Base-by-base conservation (phyloP, 2,329 filamentous ascomycete genomes). In the Aspergillus bombycis region DNA sequence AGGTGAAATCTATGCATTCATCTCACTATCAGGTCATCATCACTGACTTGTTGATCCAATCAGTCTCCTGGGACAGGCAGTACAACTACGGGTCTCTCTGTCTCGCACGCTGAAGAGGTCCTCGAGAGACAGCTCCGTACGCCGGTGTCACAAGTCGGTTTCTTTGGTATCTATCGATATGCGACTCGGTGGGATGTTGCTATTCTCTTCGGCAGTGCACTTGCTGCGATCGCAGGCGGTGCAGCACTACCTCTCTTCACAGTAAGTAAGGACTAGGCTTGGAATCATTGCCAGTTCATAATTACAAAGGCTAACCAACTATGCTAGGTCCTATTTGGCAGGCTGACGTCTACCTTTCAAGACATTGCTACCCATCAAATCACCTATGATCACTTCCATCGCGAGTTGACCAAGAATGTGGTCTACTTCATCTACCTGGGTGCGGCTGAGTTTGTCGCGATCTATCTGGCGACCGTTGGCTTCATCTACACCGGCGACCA, bases 401-500 rank as follows among this genome's bases (percentile, higher is more conserved):
- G 78, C 57, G 80, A 86, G 65, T 81, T 95, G 70, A 79, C 80
- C 14, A 80, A 82, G 41, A 84, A 89, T 70, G 89, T 92, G 19
- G 79, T 94, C 46, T 95, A 95, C 78, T 94, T 95, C 68, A 80
- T 96, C 46, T 96, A 96, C 74, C 84, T 96, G 38, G 92, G 86
- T 45, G 86, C 95, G 63, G 92, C 84, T 67, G 89, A 92, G 74
- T 95, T 94, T 68, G 76, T 91, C 34, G 87, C 88, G 10, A 85
- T 88, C 50, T 94, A 94, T 77, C 81, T 95, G 58, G 84, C 87
- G 10, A 97, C 93, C 0, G 88, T 95, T 19, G 91, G 91, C 45
- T 97, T 95, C 79, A 95, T 97, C 70, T 96, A 92, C 72, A 89
- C 88, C 0, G 91, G 91, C 60, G 91, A 93, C 76, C 88, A 92